These are phyloP conservation scores for Fusarium buharicum DNA, from an alignment of 2,329 filamentous ascomycete species.

Conservation along the genomic window DNA sequence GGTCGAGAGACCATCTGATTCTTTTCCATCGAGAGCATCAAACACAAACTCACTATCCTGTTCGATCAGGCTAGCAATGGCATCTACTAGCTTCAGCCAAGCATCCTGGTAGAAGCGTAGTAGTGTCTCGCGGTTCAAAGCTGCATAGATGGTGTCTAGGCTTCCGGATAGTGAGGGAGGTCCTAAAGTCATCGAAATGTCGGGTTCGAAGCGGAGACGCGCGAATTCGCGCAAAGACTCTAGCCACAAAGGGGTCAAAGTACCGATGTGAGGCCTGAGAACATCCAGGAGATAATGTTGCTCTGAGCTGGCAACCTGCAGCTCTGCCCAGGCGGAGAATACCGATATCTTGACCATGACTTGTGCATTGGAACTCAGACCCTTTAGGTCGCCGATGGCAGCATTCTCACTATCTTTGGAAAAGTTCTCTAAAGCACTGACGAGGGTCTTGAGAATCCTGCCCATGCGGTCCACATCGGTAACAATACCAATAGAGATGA, in stretches of 20 bases:
- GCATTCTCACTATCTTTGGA: constrained; percentile 82
- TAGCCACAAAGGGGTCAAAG: constrained; percentile 91
- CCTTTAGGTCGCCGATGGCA: constrained; percentile 91
- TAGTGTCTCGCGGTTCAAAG: constrained; percentile 91
- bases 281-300: constrained; percentile 91
- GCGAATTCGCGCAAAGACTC: constrained; percentile 94
- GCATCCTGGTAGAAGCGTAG: constrained; percentile 96
- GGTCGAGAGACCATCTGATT: constrained; percentile 58
- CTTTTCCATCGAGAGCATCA: constrained; percentile 91
- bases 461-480: constrained; percentile 99
- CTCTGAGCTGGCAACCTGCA: constrained; percentile 94
- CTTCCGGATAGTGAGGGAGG: constrained; percentile 84
- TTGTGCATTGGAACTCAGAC: constrained; percentile 92
- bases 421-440: constrained; percentile 92
- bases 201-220: constrained; percentile 91
- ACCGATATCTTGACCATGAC: constrained; percentile 99
- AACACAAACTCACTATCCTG: constrained; percentile 99
- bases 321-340: constrained; percentile 95
- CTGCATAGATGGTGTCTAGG: constrained; percentile 92
- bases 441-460: constrained; percentile 91
- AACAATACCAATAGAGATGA: constrained; percentile 96
- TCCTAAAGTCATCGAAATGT: constrained; percentile 91
- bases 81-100: constrained; percentile 96
- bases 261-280: constrained; percentile 88
- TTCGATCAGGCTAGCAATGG: constrained; percentile 95